Evolutionary conservation across 768 basidiomycete genomes (phyloP).

Genomic region (Macrolepiota fuliginosa): DNA sequence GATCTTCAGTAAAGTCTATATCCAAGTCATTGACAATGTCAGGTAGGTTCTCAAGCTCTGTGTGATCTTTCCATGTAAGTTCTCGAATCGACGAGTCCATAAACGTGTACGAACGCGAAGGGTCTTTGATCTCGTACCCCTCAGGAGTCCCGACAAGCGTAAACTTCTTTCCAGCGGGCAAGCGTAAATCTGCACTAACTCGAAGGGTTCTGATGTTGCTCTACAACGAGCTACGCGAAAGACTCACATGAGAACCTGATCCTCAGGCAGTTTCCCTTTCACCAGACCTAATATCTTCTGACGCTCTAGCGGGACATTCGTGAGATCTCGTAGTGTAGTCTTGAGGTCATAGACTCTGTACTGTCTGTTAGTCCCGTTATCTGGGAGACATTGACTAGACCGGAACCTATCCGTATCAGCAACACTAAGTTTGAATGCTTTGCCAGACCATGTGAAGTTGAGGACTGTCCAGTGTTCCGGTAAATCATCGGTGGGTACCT

Average conservation of each 20-base stretch:
- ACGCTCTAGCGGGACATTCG: constrained; percentile 76
- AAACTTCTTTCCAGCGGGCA: constrained; percentile 68
- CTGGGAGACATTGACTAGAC: neutral
- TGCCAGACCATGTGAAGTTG: constrained; percentile 72
- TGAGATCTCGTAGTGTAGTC: constrained; percentile 59
- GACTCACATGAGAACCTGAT: constrained; percentile 63
- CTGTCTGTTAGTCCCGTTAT: constrained; percentile 2
- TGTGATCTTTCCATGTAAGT: neutral
- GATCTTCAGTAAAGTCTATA: constrained; percentile 68
- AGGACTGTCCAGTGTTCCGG: constrained; percentile 58
- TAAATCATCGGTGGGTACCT: constrained; percentile 14
- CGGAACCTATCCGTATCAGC: constrained; percentile 76
- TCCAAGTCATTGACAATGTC: constrained; percentile 82
- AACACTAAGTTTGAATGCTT: constrained; percentile 59
- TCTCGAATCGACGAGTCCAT: neutral
- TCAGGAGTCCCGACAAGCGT: constrained; percentile 85
- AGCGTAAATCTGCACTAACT: constrained; percentile 54
- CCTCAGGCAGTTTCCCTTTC: constrained; percentile 78
- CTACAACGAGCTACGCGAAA: constrained; percentile 18
- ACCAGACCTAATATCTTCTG: constrained; percentile 88
- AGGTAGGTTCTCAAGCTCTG: constrained; percentile 64
- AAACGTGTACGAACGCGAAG: constrained; percentile 42
- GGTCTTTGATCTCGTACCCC: constrained; percentile 84
- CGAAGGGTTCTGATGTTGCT: neutral
- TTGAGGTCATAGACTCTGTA: constrained; percentile 84